Evolutionary conservation across 2,329 filamentous ascomycete species (phyloP), one percentile per base, ranked within the genome.

Genomic region (Cladosporium sp.): DNA sequence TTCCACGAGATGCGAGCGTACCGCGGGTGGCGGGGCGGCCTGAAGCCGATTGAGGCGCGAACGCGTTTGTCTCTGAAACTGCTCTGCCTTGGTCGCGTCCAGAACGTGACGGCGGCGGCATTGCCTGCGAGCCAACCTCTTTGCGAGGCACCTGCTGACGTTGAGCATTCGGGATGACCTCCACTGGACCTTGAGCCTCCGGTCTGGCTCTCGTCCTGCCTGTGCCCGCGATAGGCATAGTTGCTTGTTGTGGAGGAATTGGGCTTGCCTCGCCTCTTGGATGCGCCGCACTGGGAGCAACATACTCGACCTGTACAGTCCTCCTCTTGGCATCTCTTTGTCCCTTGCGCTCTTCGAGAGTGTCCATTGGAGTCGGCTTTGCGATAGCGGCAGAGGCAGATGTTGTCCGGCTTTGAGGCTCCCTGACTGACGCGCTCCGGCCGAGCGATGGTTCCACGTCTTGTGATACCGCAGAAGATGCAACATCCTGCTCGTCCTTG

Each of bases 271-370:
- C 87, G 34, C 91, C 92, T 70, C 94, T 87, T 68, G 90, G 86
- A 0, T 94, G 97, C 75, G 94, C 89, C 6, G 92, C 96, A 30
- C 90, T 89, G 28, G 95, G 95, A 24, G 93, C 91, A 65, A 98
- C 95, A 78, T 99, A 99, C 81, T 99, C 95, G 68, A 99, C 92
- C 80, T 99, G 95, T 0, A 99, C 92, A 0, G 95, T 99, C 72
- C 93, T 88, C 66, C 95, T 89, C 80, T 98, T 98, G 73, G 90
- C 90, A 76, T 97, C 93, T 71, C 93, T 91, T 91, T 51, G 68
- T 70, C 7, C 44, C 61, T 32, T 72, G 57, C 71, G 70, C 41
- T 70, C 62, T 61, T 72, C 72, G 30, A 64, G 8, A 71, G 36
- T 66, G 66, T 58, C 73, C 72, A 57, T 52, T 12, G 52, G 24